Evolutionary conservation across 176 grass and related monocot genomes (phyloP).

Genomic region (Neostapfia colusana): DNA sequence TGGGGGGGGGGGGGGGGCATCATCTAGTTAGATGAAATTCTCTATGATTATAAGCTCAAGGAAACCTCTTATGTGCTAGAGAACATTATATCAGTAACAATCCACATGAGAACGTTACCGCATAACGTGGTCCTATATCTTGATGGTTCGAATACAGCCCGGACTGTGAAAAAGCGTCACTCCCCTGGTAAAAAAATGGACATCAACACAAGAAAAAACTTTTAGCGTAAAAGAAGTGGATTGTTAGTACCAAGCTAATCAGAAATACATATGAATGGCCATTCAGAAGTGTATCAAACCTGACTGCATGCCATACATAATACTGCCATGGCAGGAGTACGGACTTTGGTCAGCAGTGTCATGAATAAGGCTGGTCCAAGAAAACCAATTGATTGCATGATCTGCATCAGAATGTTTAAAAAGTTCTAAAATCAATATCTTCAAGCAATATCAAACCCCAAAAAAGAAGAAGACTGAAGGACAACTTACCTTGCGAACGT

Average conservation of each 20-base stretch:
- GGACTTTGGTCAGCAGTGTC: conserved; percentile 69
- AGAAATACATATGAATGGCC: background rate
- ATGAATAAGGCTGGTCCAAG: conserved; percentile 90
- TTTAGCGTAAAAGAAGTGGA: background rate
- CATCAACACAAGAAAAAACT: background rate
- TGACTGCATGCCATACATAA: conserved; percentile 97
- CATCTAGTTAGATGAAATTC: conserved; percentile 24
- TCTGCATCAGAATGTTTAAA: conserved; percentile 42
- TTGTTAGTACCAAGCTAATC: background rate
- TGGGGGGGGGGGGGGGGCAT: background rate
- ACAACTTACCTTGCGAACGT: conserved; percentile 75
- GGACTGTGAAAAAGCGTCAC: conserved; percentile 93
- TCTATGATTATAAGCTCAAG: conserved; percentile 10
- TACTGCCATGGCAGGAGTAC: conserved; percentile 72
- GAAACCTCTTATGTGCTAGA: conserved; percentile 1
- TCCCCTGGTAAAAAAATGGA: conserved; percentile 54
- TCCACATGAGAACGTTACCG: conserved; percentile 48
- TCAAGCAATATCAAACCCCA: background rate
- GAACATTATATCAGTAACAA: conserved; percentile 13
- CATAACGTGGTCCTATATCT: conserved; percentile 93
- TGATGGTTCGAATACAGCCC: conserved; percentile 96
- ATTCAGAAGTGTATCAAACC: conserved; percentile 51
- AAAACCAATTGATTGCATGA: conserved; percentile 99
- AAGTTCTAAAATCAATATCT: conserved; percentile 19
- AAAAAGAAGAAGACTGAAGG: background rate